Percentiles rank a stretch among this genome's conserved stretches.
These are phyloP conservation scores for Arctium lappa DNA, from an alignment of 129 eudicot genomes.

Conservation along the genomic window DNA sequence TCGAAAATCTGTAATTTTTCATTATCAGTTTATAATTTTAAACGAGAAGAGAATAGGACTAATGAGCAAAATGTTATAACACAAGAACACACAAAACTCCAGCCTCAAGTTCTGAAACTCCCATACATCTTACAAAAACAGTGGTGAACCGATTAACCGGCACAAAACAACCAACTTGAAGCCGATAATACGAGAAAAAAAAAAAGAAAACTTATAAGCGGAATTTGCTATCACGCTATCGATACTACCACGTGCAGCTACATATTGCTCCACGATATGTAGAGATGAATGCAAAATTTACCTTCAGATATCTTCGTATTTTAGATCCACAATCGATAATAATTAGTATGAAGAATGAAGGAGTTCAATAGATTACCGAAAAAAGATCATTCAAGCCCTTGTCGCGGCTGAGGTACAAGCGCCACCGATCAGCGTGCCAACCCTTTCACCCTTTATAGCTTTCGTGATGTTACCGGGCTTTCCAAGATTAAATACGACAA, in stretches of 20 bases:
- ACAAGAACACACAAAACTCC: background rate
- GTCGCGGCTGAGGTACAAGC: slow-evolving; percentile 33
- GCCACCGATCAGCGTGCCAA: slow-evolving; percentile 89
- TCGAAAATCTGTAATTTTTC: background rate
- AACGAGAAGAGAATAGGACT: background rate
- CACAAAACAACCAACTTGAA: background rate
- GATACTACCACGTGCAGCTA: slow-evolving; percentile 6
- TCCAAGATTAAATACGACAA: slow-evolving; percentile 84
- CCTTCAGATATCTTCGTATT: slow-evolving; percentile 22
- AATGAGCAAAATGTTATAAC: background rate
- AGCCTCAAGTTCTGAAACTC: background rate
- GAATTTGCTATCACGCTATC: slow-evolving; percentile 13
- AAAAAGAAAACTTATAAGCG: background rate
- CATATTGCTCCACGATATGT: slow-evolving; percentile 16
- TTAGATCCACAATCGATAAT: background rate
- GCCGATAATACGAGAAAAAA: background rate
- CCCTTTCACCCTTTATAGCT: slow-evolving; percentile 91
- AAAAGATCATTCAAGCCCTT: slow-evolving; percentile 27
- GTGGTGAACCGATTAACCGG: background rate
- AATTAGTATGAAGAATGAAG: slow-evolving; percentile 16
- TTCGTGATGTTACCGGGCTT: slow-evolving; percentile 88
- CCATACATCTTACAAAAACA: background rate
- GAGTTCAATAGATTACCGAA: background rate
- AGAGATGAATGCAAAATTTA: slow-evolving; percentile 17
- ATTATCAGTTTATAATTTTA: too few species aligned